Evolutionary conservation across 2,329 filamentous ascomycete genomes (phyloP), one percentile per base, ranked within the genome.

Genomic region (Ophiostoma sp.): DNA sequence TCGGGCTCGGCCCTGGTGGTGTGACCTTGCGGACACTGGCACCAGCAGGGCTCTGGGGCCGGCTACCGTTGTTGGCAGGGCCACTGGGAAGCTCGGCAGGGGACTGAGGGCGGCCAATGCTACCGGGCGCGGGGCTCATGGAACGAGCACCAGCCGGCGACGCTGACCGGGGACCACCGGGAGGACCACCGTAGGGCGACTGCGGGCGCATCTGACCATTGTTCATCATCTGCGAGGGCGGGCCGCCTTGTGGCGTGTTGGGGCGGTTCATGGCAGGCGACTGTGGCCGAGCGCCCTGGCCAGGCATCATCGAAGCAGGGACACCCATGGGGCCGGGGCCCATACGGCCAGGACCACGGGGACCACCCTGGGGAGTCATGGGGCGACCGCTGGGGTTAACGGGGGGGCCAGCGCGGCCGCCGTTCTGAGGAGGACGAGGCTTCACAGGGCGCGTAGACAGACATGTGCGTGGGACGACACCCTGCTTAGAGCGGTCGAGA

Each of bases 381-480:
- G 83, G 81, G 55, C 78, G 78, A 17, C 68, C 61, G 5, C 39
- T 69, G 8, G 50, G 69, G 72, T 63, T 69, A 9, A 74, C 57
- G 5, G 70, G 73, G 17, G 66, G 57, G 15, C 63, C 79, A 77
- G 75, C 84, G 70, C 76, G 76, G 22, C 59, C 72, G 31, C 84
- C 85, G 42, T 84, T 84, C 71, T 82, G 84, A 25, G 84, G 85
- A 55, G 88, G 85, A 63, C 94, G 92, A 64, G 95, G 93, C 85
- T 97, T 98, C 75, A 98, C 92, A 22, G 95, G 94, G 69, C 94
- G 91, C 73, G 94, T 93, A 17, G 96, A 98, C 69, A 99, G 87
- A 83, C 96, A 99, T 50, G 95, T 97, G 77, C 96, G 90, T 17
- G 96, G 96, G 73, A 93, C 93, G 70, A 98, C 96, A 85, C 96